Conservation (phyloP, 441 rosid genomes). For the Jatropha multifida region DNA sequence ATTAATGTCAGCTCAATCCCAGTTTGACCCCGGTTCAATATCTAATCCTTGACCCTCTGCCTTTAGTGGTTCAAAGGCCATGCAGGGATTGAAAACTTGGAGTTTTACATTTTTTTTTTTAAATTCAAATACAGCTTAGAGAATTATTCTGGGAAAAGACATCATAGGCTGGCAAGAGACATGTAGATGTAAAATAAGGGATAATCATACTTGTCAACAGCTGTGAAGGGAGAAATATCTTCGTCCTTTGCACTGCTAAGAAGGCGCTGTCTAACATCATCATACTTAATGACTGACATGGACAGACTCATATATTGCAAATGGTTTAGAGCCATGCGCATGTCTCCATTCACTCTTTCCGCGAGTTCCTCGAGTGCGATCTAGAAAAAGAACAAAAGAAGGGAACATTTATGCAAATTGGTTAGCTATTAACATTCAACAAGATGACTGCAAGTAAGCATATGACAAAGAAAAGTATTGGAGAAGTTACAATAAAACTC, state of each 20-base stretch:
- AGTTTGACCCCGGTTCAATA: no score
- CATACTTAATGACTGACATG: slow-evolving; percentile 76
- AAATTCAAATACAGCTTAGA: not conserved
- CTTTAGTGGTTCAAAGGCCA: no score
- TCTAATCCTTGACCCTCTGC: no score
- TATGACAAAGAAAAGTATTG: not conserved
- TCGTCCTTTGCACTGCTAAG: slow-evolving; percentile 90
- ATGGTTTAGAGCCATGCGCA: slow-evolving; percentile 94
- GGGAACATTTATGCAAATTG: not conserved
- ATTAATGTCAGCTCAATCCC: no score
- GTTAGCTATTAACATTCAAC: slow-evolving; percentile 7
- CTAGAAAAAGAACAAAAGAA: slow-evolving; percentile 30
- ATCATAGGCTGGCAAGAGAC: slow-evolving; percentile 8
- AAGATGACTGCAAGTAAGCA: not conserved
- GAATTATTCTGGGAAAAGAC: not conserved
- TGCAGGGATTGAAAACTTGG: no score
- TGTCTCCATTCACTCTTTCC: slow-evolving; percentile 92
- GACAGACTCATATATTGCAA: slow-evolving; percentile 96
- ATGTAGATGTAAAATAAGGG: slow-evolving; percentile 11
- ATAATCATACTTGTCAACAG: slow-evolving; percentile 87
- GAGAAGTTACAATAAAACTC: not conserved
- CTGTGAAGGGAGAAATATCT: slow-evolving; percentile 97
- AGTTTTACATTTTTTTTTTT: not conserved
- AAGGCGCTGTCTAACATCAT: slow-evolving; percentile 89
- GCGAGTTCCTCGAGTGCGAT: slow-evolving; percentile 95